Conservation (phyloP, 306 rosid genomes). For the Phaseolus lunatus region DNA sequence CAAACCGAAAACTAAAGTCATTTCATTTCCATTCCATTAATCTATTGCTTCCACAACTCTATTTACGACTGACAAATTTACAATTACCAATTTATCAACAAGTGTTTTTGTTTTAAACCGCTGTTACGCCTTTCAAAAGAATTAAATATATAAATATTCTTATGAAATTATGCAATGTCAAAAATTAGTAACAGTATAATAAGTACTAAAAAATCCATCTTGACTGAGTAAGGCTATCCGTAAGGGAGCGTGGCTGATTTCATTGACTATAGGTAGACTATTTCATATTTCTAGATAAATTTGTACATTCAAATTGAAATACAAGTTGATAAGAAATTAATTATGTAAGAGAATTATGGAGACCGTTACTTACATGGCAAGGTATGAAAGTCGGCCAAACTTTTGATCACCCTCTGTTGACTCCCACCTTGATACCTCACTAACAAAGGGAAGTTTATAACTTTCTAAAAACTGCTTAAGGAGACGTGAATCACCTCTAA, state of each 20-base stretch:
- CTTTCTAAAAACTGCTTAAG: conserved; percentile 72
- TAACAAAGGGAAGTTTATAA: conserved; percentile 80
- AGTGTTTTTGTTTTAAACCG: background rate
- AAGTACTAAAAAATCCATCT: background rate
- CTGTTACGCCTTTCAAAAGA: background rate
- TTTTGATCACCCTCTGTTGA: conserved; percentile 57
- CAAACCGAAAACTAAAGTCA: conserved; percentile 5
- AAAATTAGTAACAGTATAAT: background rate
- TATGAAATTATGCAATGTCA: conserved; percentile 11
- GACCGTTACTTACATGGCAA: conserved; percentile 78
- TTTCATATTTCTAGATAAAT: conserved; percentile 32
- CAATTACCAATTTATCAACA: conserved; percentile 15
- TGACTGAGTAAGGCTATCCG: conserved; percentile 15
- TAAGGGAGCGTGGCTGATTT: conserved; percentile 18
- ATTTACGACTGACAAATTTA: background rate
- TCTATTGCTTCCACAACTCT: conserved; percentile 23
- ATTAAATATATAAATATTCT: background rate
- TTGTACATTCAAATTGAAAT: conserved; percentile 27
- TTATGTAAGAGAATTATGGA: conserved; percentile 17
- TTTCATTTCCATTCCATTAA: background rate
- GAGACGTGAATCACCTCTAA: conserved; percentile 80
- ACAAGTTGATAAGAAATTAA: conserved; percentile 21
- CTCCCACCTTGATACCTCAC: conserved; percentile 49
- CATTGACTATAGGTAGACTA: conserved; percentile 7
- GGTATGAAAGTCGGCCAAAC: conserved; percentile 76